A percentile compares a stretch with the other conserved stretches of the same genome.
These are phyloP conservation scores for Claviceps pazoutovae DNA, from an alignment of 2,329 filamentous ascomycete species.

Conservation along the genomic window DNA sequence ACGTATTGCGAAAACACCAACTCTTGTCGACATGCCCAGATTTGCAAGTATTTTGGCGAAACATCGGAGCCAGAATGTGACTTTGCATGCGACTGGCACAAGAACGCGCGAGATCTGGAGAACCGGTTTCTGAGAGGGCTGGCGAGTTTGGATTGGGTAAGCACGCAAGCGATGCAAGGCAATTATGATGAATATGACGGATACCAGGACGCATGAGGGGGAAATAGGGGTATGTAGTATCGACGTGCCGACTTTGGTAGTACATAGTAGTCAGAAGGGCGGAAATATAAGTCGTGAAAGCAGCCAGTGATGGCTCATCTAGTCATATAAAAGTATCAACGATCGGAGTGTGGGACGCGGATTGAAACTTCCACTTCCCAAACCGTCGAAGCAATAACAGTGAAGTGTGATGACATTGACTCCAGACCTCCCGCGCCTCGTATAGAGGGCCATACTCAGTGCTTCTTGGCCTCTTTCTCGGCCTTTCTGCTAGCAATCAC, in stretches of 20 bases:
- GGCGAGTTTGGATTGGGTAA: constrained; percentile 48
- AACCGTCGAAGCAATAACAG: too few species aligned
- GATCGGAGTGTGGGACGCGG: too few species aligned
- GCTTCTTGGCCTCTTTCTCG: constrained; percentile 27
- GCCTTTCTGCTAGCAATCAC: constrained; percentile 29
- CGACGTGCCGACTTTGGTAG: neutral
- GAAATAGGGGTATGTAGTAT: too few species aligned
- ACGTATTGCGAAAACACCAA: constrained; percentile 68
- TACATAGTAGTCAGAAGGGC: neutral
- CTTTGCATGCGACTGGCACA: constrained; percentile 68
- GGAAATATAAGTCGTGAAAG: too few species aligned
- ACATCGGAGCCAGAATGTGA: constrained; percentile 44
- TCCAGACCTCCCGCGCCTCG: neutral
- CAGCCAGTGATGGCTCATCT: too few species aligned
- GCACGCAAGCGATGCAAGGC: constrained; percentile 46
- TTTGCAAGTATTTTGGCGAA: constrained; percentile 69
- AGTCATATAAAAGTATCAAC: too few species aligned
- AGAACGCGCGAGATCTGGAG: constrained; percentile 46
- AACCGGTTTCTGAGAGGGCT: constrained; percentile 41
- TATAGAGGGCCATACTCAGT: constrained; percentile 8
- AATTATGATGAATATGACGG: constrained; percentile 42
- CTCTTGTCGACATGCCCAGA: constrained; percentile 60
- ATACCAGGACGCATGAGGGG: constrained; percentile 31
- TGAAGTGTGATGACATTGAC: too few species aligned
- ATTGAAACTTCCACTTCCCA: too few species aligned